Conservation (phyloP, 768 basidiomycete species). For the Rhodotorula toruloides region DNA sequence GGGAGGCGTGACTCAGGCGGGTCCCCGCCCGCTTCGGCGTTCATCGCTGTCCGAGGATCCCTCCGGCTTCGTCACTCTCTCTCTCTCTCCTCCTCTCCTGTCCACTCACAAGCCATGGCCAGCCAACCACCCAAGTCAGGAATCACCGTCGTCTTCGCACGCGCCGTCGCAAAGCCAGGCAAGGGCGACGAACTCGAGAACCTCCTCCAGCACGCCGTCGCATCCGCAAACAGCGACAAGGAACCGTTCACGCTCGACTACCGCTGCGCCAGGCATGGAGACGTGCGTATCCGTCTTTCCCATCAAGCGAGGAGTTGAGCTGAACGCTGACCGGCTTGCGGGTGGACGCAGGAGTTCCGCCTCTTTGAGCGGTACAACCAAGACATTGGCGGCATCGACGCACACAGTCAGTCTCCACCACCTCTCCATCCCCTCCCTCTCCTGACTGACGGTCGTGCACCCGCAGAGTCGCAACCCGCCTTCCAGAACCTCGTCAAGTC, state of each 20-base stretch:
- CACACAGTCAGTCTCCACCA: slow-evolving; percentile 14
- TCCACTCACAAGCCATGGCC: slow-evolving; percentile 9
- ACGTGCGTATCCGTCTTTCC: neutral
- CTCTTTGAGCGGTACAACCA: slow-evolving; percentile 27
- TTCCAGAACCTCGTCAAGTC: slow-evolving; percentile 30
- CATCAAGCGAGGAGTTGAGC: too few species aligned
- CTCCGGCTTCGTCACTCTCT: too few species aligned
- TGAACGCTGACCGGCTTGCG: too few species aligned
- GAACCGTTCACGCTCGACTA: slow-evolving; percentile 24
- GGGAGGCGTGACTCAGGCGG: too few species aligned
- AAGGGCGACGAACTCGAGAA: slow-evolving; percentile 23
- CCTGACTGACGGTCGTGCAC: neutral
- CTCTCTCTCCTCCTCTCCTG: neutral
- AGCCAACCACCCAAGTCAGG: slow-evolving; percentile 5
- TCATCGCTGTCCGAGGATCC: slow-evolving; percentile 21
- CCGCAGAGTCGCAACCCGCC: slow-evolving; percentile 17
- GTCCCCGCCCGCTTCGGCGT: too few species aligned
- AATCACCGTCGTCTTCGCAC: slow-evolving; percentile 17
- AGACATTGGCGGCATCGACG: slow-evolving; percentile 25
- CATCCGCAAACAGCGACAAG: slow-evolving; percentile 8
- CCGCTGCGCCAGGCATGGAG: neutral
- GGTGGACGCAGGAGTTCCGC: neutral
- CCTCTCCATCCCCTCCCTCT: neutral
- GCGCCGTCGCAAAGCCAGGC: slow-evolving; percentile 9
- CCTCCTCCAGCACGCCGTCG: slow-evolving; percentile 2